phyloP scores from a whole-genome alignment of 768 basidiomycete species.

The Lyophyllum semitale region DNA sequence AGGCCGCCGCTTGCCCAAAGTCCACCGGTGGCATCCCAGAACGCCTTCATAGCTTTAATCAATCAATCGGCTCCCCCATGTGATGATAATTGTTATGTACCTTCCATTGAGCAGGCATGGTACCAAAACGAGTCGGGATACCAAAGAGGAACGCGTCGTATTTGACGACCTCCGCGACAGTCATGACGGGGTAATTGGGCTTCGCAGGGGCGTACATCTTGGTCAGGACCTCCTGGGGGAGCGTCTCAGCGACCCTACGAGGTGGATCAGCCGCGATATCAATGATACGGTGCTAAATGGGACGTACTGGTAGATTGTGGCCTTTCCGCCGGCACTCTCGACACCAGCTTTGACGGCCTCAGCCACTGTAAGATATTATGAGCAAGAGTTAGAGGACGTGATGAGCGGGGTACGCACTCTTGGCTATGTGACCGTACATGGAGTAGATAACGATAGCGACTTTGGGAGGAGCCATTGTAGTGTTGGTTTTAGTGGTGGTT shows the following conservation, averaged over 20 bases:
- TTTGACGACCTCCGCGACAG: conserved; percentile 47
- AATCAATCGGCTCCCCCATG: not conserved
- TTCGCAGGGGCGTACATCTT: conserved; percentile 75
- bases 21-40: too few species aligned
- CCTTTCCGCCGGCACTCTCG: conserved; percentile 53
- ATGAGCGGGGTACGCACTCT: conserved; percentile 42
- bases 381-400: not conserved
- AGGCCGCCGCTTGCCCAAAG: conserved; percentile 64
- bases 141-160: too few species aligned
- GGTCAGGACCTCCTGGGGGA: too few species aligned
- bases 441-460: too few species aligned
- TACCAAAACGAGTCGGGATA: conserved; percentile 80
- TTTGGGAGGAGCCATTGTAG: conserved; percentile 49
- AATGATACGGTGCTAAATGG: not conserved
- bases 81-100: conserved; percentile 27
- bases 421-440: conserved; percentile 73
- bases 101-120: conserved; percentile 81
- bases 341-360: conserved; percentile 52
- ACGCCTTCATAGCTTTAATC: conserved; percentile 23
- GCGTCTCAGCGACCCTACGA: conserved; percentile 75
- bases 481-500: conserved; percentile 14
- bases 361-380: conserved; percentile 50
- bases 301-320: conserved; percentile 56
- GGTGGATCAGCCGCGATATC: not conserved
- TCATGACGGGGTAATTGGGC: conserved; percentile 69